Evolutionary conservation across 352 stramenopile genomes (phyloP).

Genomic region (Saprolegnia diclina): DNA sequence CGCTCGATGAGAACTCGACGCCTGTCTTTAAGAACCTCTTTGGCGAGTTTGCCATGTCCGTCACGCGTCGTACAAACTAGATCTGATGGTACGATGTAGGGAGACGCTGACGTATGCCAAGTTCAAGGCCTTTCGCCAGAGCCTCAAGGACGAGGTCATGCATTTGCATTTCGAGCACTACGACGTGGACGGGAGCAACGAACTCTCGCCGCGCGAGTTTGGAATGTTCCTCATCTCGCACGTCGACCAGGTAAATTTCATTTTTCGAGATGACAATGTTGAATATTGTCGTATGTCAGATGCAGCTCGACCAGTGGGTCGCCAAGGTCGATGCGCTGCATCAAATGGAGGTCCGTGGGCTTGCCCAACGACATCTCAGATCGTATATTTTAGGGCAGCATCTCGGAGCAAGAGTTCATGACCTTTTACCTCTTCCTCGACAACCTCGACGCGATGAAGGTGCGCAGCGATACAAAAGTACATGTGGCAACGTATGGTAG

Average conservation of each 20-base stretch:
- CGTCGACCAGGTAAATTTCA: conserved; percentile 57
- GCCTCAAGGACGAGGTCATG: conserved; percentile 77
- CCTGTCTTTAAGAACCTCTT: conserved; percentile 85
- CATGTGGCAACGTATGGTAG: not conserved
- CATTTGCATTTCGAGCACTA: conserved; percentile 85
- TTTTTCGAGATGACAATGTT: not conserved
- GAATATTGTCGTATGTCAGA: conserved; percentile 28
- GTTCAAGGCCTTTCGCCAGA: conserved; percentile 65
- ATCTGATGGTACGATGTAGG: no score
- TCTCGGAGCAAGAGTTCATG: conserved; percentile 78
- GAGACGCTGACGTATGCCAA: conserved; percentile 78
- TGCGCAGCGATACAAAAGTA: not conserved
- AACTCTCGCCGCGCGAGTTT: conserved; percentile 75
- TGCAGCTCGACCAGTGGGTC: conserved; percentile 74
- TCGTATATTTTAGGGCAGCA: conserved; percentile 38
- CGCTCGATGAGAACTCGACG: conserved; percentile 63
- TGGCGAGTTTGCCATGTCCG: conserved; percentile 63
- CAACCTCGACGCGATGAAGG: conserved; percentile 76
- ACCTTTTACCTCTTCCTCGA: conserved; percentile 80
- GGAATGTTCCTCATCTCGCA: conserved; percentile 84
- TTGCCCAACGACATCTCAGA: not conserved
- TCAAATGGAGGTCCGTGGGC: conserved; percentile 41
- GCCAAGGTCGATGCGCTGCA: conserved; percentile 65
- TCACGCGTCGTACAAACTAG: no score
- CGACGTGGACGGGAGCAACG: conserved; percentile 74